Conservation (phyloP, 1,284 basidiomycete species). For the Boletus mariae region DNA sequence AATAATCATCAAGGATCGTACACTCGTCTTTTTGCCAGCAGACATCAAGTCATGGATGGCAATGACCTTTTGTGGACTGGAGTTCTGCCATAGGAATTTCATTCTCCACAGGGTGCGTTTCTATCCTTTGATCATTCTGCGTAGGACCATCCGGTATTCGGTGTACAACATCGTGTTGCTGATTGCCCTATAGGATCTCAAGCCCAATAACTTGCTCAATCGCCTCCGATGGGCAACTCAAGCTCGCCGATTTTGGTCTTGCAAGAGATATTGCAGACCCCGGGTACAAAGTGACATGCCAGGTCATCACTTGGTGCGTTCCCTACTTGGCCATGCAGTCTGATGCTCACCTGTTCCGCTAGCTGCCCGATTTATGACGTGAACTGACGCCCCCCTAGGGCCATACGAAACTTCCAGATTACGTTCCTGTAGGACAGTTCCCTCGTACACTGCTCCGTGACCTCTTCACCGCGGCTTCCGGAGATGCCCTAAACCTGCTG, state of each 20-base stretch:
- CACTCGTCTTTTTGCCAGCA: conserved; percentile 17
- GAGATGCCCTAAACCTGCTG: conserved; percentile 84
- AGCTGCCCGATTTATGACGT: conserved; percentile 78
- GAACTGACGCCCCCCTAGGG: conserved; percentile 48
- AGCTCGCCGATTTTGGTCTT: too few species aligned
- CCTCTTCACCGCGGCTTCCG: conserved; percentile 87
- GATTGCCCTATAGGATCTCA: too few species aligned
- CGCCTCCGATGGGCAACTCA: too few species aligned
- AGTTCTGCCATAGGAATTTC: too few species aligned
- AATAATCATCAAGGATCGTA: conserved; percentile 91
- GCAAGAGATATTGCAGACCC: too few species aligned
- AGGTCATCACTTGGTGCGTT: conserved; percentile 46
- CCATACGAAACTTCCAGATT: conserved; percentile 87
- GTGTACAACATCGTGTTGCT: too few species aligned
- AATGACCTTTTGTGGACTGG: too few species aligned
- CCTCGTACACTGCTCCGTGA: conserved; percentile 79
- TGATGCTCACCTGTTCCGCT: conserved; percentile 1
- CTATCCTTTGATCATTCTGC: too few species aligned
- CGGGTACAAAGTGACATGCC: too few species aligned
- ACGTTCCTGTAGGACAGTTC: conserved; percentile 78
- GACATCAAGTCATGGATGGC: conserved; percentile 40
- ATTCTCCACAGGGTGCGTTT: too few species aligned
- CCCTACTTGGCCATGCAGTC: neutral
- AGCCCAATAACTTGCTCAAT: too few species aligned
- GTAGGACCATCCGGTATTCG: too few species aligned